These are phyloP conservation scores for Epichloe elymi DNA, from an alignment of 2,329 filamentous ascomycete genomes.

Conservation along the genomic window DNA sequence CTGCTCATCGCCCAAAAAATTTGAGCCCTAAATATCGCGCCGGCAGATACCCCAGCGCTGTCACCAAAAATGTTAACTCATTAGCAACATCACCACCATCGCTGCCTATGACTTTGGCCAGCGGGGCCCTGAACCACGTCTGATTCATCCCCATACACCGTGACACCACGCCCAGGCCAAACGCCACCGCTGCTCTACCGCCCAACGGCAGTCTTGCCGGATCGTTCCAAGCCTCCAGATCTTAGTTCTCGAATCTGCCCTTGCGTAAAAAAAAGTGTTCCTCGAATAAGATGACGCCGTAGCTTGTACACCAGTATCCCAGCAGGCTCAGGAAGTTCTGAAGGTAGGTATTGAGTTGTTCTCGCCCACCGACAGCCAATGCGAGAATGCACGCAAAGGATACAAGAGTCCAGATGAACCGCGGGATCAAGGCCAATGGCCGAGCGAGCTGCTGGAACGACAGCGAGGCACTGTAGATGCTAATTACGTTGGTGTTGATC, in stretches of 20 bases:
- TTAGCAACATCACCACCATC: constrained; percentile 45
- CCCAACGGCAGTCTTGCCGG: constrained; percentile 27
- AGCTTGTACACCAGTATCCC: constrained; percentile 32
- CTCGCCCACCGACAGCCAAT: constrained; percentile 25
- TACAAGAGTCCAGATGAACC: constrained; percentile 27
- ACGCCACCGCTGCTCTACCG: constrained; percentile 28
- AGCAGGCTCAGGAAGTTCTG: constrained; percentile 32
- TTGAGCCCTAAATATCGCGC: constrained; percentile 28
- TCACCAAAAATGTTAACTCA: constrained; percentile 28
- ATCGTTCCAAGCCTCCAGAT: constrained; percentile 31
- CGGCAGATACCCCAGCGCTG: constrained; percentile 25
- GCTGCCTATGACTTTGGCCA: constrained; percentile 40
- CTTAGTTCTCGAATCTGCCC: constrained; percentile 26
- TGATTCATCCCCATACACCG: constrained; percentile 42
- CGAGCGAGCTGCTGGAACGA: constrained; percentile 27
- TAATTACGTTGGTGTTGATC: constrained; percentile 24
- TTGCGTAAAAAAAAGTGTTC: constrained; percentile 30
- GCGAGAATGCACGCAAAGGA: constrained; percentile 28
- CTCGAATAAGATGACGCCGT: constrained; percentile 25
- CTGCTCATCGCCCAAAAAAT: constrained; percentile 8
- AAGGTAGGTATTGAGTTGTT: constrained; percentile 26
- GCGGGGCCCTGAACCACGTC: constrained; percentile 42
- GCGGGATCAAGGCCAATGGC: constrained; percentile 23
- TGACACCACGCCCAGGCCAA: constrained; percentile 26
- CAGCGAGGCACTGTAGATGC: constrained; percentile 25